Conservation (phyloP, 495 filamentous ascomycete genomes). For the Ramalina intermedia region DNA sequence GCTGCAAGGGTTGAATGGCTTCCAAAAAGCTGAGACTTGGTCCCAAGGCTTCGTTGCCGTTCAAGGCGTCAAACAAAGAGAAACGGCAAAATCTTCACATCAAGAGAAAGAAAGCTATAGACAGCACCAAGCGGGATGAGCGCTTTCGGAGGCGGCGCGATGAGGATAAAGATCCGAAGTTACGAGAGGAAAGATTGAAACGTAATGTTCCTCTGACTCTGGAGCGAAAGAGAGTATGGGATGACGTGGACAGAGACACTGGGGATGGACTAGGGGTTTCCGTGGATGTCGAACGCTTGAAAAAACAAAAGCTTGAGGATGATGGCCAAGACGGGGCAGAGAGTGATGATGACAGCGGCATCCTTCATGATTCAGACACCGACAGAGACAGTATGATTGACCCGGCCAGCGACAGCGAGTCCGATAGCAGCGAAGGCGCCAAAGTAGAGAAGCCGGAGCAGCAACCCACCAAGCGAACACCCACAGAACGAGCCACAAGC, state of each 20-base stretch:
- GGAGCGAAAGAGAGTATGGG: slow-evolving; percentile 85
- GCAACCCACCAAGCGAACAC: slow-evolving; percentile 23
- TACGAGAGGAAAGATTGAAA: slow-evolving; percentile 53
- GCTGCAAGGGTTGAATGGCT: slow-evolving; percentile 17
- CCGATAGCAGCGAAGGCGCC: slow-evolving; percentile 28
- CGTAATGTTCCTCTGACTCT: slow-evolving; percentile 73
- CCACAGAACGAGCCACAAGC: slow-evolving; percentile 40
- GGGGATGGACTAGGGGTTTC: slow-evolving; percentile 50
- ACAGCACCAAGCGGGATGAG: slow-evolving; percentile 56
- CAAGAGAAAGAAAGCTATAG: slow-evolving; percentile 59
- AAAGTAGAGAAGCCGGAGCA: slow-evolving; percentile 12
- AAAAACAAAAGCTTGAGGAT: slow-evolving; percentile 53
- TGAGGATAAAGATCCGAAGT: slow-evolving; percentile 68
- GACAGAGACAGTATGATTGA: slow-evolving; percentile 19
- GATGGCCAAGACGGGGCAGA: slow-evolving; percentile 32
- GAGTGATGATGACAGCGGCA: slow-evolving; percentile 25
- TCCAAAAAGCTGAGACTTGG: slow-evolving; percentile 26
- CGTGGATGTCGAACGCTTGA: slow-evolving; percentile 65
- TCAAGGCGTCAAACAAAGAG: slow-evolving; percentile 50
- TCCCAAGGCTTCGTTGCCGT: slow-evolving; percentile 22
- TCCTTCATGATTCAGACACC: slow-evolving; percentile 1
- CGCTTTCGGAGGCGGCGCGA: slow-evolving; percentile 66
- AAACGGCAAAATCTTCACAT: slow-evolving; percentile 60
- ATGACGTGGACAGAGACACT: slow-evolving; percentile 62
- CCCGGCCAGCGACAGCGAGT: slow-evolving; percentile 24